Evolutionary conservation across 108 stramenopile genomes (phyloP).

Genomic region (Nitzschia putrida): DNA sequence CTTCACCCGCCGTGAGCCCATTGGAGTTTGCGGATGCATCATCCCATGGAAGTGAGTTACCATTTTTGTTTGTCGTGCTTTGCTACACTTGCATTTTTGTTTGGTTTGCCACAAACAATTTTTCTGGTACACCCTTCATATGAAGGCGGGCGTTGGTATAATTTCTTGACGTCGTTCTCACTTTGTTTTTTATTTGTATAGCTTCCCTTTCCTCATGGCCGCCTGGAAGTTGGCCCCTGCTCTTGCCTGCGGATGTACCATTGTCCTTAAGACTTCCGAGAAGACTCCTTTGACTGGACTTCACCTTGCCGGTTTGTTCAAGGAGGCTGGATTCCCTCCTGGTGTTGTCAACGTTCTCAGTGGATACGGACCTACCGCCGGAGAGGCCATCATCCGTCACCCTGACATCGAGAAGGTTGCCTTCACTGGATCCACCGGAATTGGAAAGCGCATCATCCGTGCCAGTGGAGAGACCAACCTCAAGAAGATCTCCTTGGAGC

Average conservation of each 20-base stretch:
- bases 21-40: constrained; percentile 79
- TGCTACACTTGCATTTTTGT: neutral
- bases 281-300: constrained; percentile 71
- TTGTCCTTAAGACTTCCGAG: constrained; percentile 82
- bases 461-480: constrained; percentile 29
- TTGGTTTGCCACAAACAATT: neutral
- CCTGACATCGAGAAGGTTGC: constrained; percentile 49
- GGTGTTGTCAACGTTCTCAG: constrained; percentile 67
- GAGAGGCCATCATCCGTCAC: constrained; percentile 8
- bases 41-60: constrained; percentile 74
- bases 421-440: constrained; percentile 69
- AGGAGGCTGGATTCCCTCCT: constrained; percentile 58
- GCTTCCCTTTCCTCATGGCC: constrained; percentile 77
- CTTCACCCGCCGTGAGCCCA: constrained; percentile 25
- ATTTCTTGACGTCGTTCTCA: too few species aligned
- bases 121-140: too few species aligned
- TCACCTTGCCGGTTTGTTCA: constrained; percentile 31
- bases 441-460: constrained; percentile 39
- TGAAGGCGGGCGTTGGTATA: too few species aligned
- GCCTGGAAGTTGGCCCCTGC: constrained; percentile 85
- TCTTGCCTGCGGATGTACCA: constrained; percentile 70
- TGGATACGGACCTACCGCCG: constrained; percentile 42
- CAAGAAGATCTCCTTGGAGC: constrained; percentile 79
- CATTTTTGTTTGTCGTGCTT: too few species aligned
- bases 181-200: neutral